Conservation (phyloP, 345 rosid genomes). For the Citrus trifoliata region DNA sequence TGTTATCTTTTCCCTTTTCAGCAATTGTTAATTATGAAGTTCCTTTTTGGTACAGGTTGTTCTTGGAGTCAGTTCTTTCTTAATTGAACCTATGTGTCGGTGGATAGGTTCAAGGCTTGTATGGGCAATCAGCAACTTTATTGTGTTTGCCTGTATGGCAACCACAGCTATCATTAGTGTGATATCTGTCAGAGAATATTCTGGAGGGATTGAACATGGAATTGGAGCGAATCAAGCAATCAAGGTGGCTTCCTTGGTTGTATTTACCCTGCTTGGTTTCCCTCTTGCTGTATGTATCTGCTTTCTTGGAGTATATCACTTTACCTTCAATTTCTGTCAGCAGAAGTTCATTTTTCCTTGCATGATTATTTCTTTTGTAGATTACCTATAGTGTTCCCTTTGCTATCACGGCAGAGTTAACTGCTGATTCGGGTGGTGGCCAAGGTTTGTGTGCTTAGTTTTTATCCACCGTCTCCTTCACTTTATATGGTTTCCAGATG, state of each 20-base stretch:
- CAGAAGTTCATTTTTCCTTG: background rate
- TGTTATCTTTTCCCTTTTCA: background rate
- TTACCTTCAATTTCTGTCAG: background rate
- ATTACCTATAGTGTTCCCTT: constrained; percentile 92
- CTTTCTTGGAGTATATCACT: background rate
- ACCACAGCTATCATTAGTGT: constrained; percentile 74
- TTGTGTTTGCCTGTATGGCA: constrained; percentile 86
- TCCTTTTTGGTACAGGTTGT: constrained; percentile 52
- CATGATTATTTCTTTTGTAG: constrained; percentile 39
- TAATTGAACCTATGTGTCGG: constrained; percentile 88
- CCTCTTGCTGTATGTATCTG: constrained; percentile 83
- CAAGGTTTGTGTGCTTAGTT: constrained; percentile 53
- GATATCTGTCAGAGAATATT: constrained; percentile 51
- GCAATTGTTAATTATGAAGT: constrained; percentile 1
- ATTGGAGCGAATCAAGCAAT: constrained; percentile 58
- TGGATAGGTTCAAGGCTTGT: constrained; percentile 73
- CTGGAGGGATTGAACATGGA: constrained; percentile 53
- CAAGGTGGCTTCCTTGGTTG: constrained; percentile 65
- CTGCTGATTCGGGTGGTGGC: constrained; percentile 95
- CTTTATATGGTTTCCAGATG: background rate
- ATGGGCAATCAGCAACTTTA: constrained; percentile 90
- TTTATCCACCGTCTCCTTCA: background rate
- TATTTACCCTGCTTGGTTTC: constrained; percentile 90
- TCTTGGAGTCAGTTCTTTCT: constrained; percentile 90
- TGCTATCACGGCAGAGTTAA: constrained; percentile 89